Evolutionary conservation across 176 grass and related monocot species (phyloP), one percentile per base, ranked within the genome.

Genomic region (Carex pumila): DNA sequence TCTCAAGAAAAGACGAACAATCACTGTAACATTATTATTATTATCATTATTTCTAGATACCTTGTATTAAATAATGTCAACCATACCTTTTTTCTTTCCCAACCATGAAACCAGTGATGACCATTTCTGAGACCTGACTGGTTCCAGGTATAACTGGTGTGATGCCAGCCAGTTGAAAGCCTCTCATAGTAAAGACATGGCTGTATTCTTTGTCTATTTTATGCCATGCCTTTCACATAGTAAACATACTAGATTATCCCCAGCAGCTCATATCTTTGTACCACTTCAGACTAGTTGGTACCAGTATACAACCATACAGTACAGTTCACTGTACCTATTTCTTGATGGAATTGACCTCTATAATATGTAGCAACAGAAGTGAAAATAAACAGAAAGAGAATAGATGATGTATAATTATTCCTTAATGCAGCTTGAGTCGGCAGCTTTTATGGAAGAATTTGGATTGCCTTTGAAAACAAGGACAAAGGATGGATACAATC

Each of bases 371-470:
- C 49, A 31, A 30, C 49, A 55, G 32, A 76, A 15, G 17, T 55
- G 49, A 32, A 71, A 55, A 15, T 30, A 76, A 76, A 76, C 21
- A 76, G 19, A 52, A 54, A 76, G 72, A 15, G 17, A 64, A 80
- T 85, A 84, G 78, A 49, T 64, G 18, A n/a, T 87, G 31, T 57
- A 59, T 71, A 22, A 8, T 50, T 73, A 39, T 82, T 65, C 71
- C 61, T 79, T 64, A 30, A 86, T 76, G 84, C 81, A 98, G 96
- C 89, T 98, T 65, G 89, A 98, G 80, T 89, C 86, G 2, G 89
- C 93, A 47, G 89, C 91, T 5, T 98, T 95, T 76, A 93, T 95
- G 96, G 93, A 95, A 74, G 96, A 98, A 86, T 98, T 95, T 92
- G 91, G 91, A 5, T 63, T 95, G 81, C 96, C 96, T 75, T 17